Base-by-base conservation (phyloP, 495 filamentous ascomycete species). In the Xylaria venustula region DNA sequence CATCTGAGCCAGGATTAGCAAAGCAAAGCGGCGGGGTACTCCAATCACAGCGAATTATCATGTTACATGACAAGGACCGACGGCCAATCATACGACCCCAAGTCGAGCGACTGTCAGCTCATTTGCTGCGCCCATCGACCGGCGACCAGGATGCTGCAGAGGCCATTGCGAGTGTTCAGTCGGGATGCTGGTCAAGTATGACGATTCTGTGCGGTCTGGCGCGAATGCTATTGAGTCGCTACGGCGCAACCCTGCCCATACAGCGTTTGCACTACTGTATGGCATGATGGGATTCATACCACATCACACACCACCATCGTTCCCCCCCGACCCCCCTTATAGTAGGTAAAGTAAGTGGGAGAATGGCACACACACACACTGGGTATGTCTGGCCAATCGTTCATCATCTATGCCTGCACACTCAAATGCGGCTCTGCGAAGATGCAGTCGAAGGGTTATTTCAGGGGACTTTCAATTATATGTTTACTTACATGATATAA, bases 91-190 rank as follows among this genome's bases (percentile, higher is more conserved):
- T 61, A 54, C 58, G 47, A 41, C 28, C 28, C 17, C 41, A 36
- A 48, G 58, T 60, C 48, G 48, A 54, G 58, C 58, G 49, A 54
- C 41, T 7, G 57, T 60, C 45, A 54, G 58, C 58, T 60, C 48
- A 59, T 60, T 11, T 9, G 40, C 46, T 60, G 49, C 49, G 48
- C 45, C 58, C 0, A 59, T 15, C 15, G 6, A 32, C 2, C 47
- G 42, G 34, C 15, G 46, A 37, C 54, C 20, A 11, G 36, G 45
- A 44, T 41, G 7, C 20, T 41, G 41, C 42, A 50, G 46, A 32
- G 23, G 28, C 3, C 25, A 17, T 50, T 3, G 47, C 19, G 17
- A 47, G 30, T 34, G 30, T 34, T 11, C 11, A 5, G 5, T 47
- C 23, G 23, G 11, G 7, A 47, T 47, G 44, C 44, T 26, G 23